Base-by-base conservation (phyloP, 495 filamentous ascomycete genomes). In the Penicillium canariense region DNA sequence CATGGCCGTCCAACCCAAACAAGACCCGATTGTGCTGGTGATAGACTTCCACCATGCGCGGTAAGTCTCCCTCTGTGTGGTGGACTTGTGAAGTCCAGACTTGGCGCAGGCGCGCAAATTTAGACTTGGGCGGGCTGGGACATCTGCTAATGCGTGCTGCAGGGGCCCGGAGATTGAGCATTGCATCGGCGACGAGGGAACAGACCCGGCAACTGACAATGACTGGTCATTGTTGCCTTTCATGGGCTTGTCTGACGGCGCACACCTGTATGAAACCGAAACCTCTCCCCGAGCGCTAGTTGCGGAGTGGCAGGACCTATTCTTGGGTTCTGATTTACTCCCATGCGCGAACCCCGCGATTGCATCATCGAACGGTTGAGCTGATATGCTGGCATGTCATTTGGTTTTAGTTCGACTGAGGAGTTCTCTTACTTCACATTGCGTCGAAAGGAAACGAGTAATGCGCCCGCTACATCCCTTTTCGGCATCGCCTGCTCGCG, bases 391-490 rank as follows among this genome's bases (percentile, higher is more conserved):
- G 45, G 23, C 7, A 26, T 48, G 17, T 28, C 18, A 18, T 17
- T 3, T 10, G 47, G 15, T 11, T 48, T 18, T 56, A 94, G 89
- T 34, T 82, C 88, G 8, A 86, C 84, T 22, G 94, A 98, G 69
- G 94, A 97, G 69, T 97, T 97, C 77, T 96, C 91, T 48, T 98
- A 97, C 75, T 98, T 98, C 72, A 97, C 95, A 12, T 86, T 98
- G 34, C 81, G 88, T 40, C 85, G 84, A 39, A 84, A 84, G 45
- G 84, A 80, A 32, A 83, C 80, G 28, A 67, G 73, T 32, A 70
- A 69, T 5, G 63, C 66, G 8, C 79, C 85, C n/a, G 81, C 86
- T 3, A 92, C 89, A 0, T 96, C 90, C 26, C 84, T 97, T 20
- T 97, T 98, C 70, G 94, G 94, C 54, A 97, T 98, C 60, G 88